Conservation (phyloP, 2,329 filamentous ascomycete species). For the Cladobotryum protrusum region DNA sequence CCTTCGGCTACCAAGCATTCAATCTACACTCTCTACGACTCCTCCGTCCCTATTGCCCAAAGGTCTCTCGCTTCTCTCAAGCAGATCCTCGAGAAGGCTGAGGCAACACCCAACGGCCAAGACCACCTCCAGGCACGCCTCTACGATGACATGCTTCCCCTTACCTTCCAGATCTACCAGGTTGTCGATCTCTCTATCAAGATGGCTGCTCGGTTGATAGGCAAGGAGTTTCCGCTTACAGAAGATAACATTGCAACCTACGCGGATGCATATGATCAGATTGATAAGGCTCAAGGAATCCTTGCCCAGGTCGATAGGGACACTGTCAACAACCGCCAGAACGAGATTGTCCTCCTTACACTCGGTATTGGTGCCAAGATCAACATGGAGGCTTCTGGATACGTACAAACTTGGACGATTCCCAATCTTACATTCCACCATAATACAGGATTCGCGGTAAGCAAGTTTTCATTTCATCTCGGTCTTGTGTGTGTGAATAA, state of each 20-base stretch:
- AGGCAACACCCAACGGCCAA: slow-evolving; percentile 25
- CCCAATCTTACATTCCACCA: background rate
- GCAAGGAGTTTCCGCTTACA: slow-evolving; percentile 21
- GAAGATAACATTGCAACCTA: slow-evolving; percentile 27
- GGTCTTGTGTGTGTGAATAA: no score
- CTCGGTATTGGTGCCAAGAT: slow-evolving; percentile 24
- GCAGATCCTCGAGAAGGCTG: slow-evolving; percentile 31
- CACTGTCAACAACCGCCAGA: slow-evolving; percentile 26
- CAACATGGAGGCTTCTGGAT: slow-evolving; percentile 29
- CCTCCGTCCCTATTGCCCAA: slow-evolving; percentile 26
- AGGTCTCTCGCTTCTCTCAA: slow-evolving; percentile 27
- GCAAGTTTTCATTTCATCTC: no score
- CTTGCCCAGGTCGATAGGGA: slow-evolving; percentile 29
- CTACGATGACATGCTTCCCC: slow-evolving; percentile 36
- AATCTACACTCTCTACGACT: slow-evolving; percentile 36
- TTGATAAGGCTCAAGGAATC: slow-evolving; percentile 24
- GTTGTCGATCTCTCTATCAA: slow-evolving; percentile 25
- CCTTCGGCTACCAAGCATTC: no score
- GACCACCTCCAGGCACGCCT: slow-evolving; percentile 28
- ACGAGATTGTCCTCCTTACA: slow-evolving; percentile 22
- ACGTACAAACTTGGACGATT: slow-evolving; percentile 24
- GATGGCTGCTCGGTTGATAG: slow-evolving; percentile 28
- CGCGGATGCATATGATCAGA: slow-evolving; percentile 28
- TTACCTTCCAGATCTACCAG: slow-evolving; percentile 35
- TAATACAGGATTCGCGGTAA: background rate